phyloP scores from a whole-genome alignment of 31 red algal species.

The Odonthalia washingtoniensis region DNA sequence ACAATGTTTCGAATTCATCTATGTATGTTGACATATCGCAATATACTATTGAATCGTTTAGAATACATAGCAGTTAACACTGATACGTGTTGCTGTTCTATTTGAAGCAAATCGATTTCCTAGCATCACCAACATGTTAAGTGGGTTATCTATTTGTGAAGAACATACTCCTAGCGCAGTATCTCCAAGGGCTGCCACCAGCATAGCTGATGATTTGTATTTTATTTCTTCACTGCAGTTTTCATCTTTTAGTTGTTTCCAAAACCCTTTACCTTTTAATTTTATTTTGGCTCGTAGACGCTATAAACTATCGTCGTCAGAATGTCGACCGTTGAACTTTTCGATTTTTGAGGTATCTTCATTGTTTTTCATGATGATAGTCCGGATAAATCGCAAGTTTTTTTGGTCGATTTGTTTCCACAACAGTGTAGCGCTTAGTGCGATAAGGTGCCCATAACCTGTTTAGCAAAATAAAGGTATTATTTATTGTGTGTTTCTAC shows the following conservation, averaged over 20 bases:
- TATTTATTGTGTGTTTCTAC: too few species aligned
- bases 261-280: not conserved
- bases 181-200: not conserved
- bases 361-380: not conserved
- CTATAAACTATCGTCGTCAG: conserved; percentile 4
- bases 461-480: too few species aligned
- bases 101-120: conserved; percentile 1
- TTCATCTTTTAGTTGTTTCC: not conserved
- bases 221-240: not conserved
- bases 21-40: conserved; percentile 2
- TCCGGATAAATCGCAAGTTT: too few species aligned
- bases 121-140: not conserved
- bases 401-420: too few species aligned
- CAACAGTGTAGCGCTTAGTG: too few species aligned
- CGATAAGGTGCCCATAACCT: too few species aligned
- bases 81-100: not conserved
- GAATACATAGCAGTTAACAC: not conserved
- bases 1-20: not conserved
- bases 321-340: not conserved
- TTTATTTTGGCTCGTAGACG: not conserved
- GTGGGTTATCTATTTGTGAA: not conserved
- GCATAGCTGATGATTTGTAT: conserved; percentile 2
- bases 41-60: not conserved
- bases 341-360: conserved; percentile 7
- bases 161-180: conserved; percentile 2